Evolutionary conservation across 768 basidiomycete genomes (phyloP).

Genomic region (Lactarius tabidus): DNA sequence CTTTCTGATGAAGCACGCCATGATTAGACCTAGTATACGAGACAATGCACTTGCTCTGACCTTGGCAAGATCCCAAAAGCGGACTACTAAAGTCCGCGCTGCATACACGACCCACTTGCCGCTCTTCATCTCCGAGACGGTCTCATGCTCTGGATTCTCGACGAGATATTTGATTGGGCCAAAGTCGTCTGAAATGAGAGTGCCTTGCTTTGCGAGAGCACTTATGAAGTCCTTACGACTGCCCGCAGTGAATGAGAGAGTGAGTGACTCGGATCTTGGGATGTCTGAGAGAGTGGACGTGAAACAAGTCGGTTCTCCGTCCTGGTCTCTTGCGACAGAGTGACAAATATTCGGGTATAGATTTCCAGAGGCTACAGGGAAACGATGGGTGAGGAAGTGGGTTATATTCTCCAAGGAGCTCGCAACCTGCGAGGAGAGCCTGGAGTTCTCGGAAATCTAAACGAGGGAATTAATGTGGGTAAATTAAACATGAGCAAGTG

Average conservation of each 20-base stretch:
- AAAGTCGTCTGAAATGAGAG: slow-evolving; percentile 33
- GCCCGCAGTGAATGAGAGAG: slow-evolving; percentile 49
- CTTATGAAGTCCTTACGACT: slow-evolving; percentile 48
- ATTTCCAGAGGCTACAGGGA: slow-evolving; percentile 41
- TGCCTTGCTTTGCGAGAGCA: slow-evolving; percentile 34
- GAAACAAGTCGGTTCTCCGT: slow-evolving; percentile 38
- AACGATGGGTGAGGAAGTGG: slow-evolving; percentile 41
- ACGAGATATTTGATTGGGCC: slow-evolving; percentile 49
- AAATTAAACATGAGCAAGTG: not conserved
- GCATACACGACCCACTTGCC: slow-evolving; percentile 92
- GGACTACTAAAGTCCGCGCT: slow-evolving; percentile 60
- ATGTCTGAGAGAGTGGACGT: slow-evolving; percentile 35
- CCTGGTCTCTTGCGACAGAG: slow-evolving; percentile 26
- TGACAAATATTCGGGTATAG: slow-evolving; percentile 54
- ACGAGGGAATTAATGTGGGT: not conserved
- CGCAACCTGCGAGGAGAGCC: slow-evolving; percentile 35
- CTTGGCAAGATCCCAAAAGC: slow-evolving; percentile 87
- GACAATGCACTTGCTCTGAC: slow-evolving; percentile 35
- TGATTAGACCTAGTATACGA: not conserved
- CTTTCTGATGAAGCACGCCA: slow-evolving; percentile 50
- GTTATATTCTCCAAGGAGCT: slow-evolving; percentile 50
- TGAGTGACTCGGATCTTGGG: slow-evolving; percentile 41
- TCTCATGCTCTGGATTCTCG: slow-evolving; percentile 44
- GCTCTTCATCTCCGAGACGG: slow-evolving; percentile 71
- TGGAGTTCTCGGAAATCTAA: slow-evolving; percentile 21